phyloP scores from a whole-genome alignment of 768 basidiomycete genomes.

The Boletus patriciae region DNA sequence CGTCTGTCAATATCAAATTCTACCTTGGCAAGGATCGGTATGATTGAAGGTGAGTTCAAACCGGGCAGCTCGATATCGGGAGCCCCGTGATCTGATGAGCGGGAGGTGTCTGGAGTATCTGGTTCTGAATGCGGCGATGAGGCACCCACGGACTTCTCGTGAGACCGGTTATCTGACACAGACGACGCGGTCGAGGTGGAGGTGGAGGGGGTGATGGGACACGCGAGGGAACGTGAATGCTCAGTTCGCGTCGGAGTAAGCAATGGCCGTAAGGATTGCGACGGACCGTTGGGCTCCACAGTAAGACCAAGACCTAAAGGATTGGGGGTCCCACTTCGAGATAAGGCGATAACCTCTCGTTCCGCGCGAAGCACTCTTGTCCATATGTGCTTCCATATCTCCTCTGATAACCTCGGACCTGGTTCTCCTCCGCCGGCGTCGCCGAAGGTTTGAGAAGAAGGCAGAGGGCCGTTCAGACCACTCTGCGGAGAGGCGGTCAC shows the following conservation, averaged over 20 bases:
- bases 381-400: slow-evolving; percentile 90
- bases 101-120: slow-evolving; percentile 58
- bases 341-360: slow-evolving; percentile 39
- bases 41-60: slow-evolving; percentile 58
- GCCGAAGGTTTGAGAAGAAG: slow-evolving; percentile 15
- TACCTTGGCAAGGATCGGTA: slow-evolving; percentile 88
- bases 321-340: slow-evolving; percentile 38
- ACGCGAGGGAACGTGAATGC: slow-evolving; percentile 37
- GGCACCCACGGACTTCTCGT: slow-evolving; percentile 48
- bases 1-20: slow-evolving; percentile 90
- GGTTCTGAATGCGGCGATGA: slow-evolving; percentile 46
- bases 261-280: slow-evolving; percentile 45
- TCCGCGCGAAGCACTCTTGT: slow-evolving; percentile 65
- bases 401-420: slow-evolving; percentile 83
- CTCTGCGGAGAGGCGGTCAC: slow-evolving; percentile 42
- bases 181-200: slow-evolving; percentile 54
- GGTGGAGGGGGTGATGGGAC: slow-evolving; percentile 37
- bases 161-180: slow-evolving; percentile 46
- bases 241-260: slow-evolving; percentile 45
- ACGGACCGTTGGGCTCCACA: slow-evolving; percentile 33
- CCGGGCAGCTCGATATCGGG: slow-evolving; percentile 66
- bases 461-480: slow-evolving; percentile 14
- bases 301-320: slow-evolving; percentile 48
- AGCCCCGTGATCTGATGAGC: slow-evolving; percentile 36
- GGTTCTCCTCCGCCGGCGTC: slow-evolving; percentile 49